Percentiles rank a stretch among this genome's conserved stretches.
Evolutionary conservation across 2,329 filamentous ascomycete species (phyloP).

Genomic region (Penicillium italicum): DNA sequence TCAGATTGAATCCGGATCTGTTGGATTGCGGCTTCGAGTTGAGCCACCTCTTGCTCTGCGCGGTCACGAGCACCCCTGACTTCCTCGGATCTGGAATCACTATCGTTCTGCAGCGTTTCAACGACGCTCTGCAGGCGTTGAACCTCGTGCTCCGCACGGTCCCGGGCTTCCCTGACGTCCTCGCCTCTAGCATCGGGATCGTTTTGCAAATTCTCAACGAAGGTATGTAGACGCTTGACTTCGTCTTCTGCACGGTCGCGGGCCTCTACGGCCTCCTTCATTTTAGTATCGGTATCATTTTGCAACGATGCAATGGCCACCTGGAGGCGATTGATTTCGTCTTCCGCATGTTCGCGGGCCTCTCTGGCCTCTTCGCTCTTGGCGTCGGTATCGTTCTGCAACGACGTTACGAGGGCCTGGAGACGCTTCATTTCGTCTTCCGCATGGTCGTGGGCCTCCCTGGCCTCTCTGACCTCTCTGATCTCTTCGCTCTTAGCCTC

Average conservation of each 20-base stretch:
- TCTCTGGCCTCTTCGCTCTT: neutral
- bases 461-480: constrained; percentile 16
- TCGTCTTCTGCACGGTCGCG: constrained; percentile 15
- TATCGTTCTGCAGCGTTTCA: constrained; percentile 19
- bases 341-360: neutral
- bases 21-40: constrained; percentile 31
- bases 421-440: constrained; percentile 28
- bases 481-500: too few relatives aligned
- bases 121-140: constrained; percentile 25
- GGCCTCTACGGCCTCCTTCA: constrained; percentile 3
- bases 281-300: neutral
- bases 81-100: constrained; percentile 17
- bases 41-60: constrained; percentile 27
- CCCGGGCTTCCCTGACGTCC: constrained; percentile 18
- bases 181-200: constrained; percentile 14
- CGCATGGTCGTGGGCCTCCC: constrained; percentile 16
- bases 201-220: constrained; percentile 14
- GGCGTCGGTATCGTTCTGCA: neutral
- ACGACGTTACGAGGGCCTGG: constrained; percentile 14
- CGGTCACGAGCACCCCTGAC: constrained; percentile 26
- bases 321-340: constrained; percentile 3
- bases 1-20: constrained; percentile 35
- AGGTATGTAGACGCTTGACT: constrained; percentile 12
- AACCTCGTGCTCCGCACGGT: constrained; percentile 25
- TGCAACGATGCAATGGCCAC: neutral